Evolutionary conservation across 2,329 filamentous ascomycete species (phyloP), one percentile per base, ranked within the genome.

Genomic region (Pyricularia grisea): DNA sequence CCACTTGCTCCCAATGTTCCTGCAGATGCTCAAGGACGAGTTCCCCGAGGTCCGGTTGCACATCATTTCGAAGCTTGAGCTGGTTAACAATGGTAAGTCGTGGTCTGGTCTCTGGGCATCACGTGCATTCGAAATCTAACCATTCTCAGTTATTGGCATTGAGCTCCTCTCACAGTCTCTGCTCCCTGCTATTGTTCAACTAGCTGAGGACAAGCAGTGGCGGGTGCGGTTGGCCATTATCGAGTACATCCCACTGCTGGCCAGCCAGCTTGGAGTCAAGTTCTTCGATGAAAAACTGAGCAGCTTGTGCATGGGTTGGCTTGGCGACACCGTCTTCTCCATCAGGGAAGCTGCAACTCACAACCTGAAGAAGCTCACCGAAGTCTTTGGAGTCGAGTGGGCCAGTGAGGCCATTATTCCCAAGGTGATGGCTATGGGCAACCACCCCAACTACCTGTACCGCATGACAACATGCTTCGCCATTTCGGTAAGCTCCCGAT

Each of bases 391-490:
- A 66, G 94, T 98, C 20, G 93, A 97, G 72, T 99, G 95, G 95
- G 94, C 95, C 63, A 96, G 91, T 79, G 92, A 94, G 78, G 93
- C 94, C 65, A 99, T 99, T 76, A 97, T 99, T 74, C 95, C 95
- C 71, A 98, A 98, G 84, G 95, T 99, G 73, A 95, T 97, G 87
- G 92, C 92, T 55, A 98, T 99, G 95, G 95, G 95, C 70, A 92
- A 93, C 77, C 95, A 99, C 79, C 93, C 94, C 71, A 99, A 99
- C 83, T 99, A 99, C 79, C 90, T 99, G 68, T 99, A 99, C 86
- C 88, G 95, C 78, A 99, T 99, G 95, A 99, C 95, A 11, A 99
- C 95, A n/a, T 98, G 94, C 83, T 99, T 99, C 79, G 95, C 95
- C 71, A 96, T 99, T 73, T 94, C 93, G 75, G 95, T 99, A 86